A percentile compares a stretch with the other conserved stretches of the same genome.
These are phyloP conservation scores for Pichia deserticola DNA, from an alignment of 805 yeast genomes.

Conservation along the genomic window DNA sequence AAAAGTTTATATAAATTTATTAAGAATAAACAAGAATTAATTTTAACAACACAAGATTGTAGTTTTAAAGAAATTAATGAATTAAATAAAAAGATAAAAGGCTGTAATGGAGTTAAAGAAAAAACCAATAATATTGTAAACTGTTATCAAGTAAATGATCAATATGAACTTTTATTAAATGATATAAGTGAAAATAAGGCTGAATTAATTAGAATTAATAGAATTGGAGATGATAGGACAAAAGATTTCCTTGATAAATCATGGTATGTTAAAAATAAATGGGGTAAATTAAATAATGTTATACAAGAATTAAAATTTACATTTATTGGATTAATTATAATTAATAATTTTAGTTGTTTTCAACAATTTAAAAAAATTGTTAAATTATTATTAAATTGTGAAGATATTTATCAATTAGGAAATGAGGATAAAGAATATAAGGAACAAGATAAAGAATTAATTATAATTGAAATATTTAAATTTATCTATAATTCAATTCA, in stretches of 20 bases:
- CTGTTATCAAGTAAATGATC: too few relatives aligned
- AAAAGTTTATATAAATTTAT: conserved; percentile 13
- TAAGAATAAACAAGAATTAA: conserved; percentile 16
- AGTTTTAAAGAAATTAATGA: conserved; percentile 42
- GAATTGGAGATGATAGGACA: conserved; percentile 26
- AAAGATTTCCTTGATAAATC: conserved; percentile 52
- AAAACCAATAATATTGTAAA: too few relatives aligned
- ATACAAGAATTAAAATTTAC: not conserved
- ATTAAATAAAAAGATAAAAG: conserved; percentile 26
- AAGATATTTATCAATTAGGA: too few relatives aligned
- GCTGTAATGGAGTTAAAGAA: too few relatives aligned
- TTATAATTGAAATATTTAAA: too few relatives aligned
- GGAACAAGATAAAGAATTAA: too few relatives aligned
- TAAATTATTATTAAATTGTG: too few relatives aligned
- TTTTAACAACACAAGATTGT: conserved; percentile 38
- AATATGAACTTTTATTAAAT: not conserved
- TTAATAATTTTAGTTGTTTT: not conserved
- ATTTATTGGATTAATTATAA: not conserved
- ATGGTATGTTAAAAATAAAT: conserved; percentile 40
- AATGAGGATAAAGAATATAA: too few relatives aligned
- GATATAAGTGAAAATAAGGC: not conserved
- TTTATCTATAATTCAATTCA: too few relatives aligned
- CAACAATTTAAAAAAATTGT: not conserved
- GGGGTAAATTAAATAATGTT: conserved; percentile 9
- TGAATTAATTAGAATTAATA: conserved; percentile 3